These are phyloP conservation scores for Reutealis trisperma DNA, from an alignment of 345 rosid species.

Conservation along the genomic window DNA sequence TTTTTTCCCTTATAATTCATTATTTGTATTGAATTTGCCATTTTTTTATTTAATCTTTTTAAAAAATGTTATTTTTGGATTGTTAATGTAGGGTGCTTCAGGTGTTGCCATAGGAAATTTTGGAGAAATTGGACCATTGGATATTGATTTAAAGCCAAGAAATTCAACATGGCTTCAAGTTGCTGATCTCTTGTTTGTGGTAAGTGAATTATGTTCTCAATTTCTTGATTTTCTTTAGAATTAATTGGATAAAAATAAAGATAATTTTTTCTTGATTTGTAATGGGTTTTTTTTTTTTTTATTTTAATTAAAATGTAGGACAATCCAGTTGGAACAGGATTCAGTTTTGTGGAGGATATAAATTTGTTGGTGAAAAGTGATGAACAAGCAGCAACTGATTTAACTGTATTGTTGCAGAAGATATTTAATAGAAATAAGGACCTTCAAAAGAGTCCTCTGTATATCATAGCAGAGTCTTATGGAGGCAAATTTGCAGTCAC, in stretches of 20 bases:
- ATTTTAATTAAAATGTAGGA: constrained; percentile 41
- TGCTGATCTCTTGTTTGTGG: constrained; percentile 88
- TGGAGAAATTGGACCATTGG: constrained; percentile 70
- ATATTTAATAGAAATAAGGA: constrained; percentile 47
- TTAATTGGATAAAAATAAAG: background rate
- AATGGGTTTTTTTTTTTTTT: background rate
- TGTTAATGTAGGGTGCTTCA: constrained; percentile 62
- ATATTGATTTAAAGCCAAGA: constrained; percentile 52
- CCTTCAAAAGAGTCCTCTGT: constrained; percentile 68
- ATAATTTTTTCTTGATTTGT: background rate
- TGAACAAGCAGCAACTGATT: constrained; percentile 72
- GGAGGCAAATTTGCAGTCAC: constrained; percentile 90
- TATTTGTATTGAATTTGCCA: background rate
- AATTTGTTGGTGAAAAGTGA: constrained; percentile 64
- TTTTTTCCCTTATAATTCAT: background rate
- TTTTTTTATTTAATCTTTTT: background rate
- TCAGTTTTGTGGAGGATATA: constrained; percentile 63
- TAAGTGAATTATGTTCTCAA: constrained; percentile 1
- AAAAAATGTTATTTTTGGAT: background rate
- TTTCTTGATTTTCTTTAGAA: background rate
- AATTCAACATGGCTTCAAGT: constrained; percentile 71
- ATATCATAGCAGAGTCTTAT: constrained; percentile 84
- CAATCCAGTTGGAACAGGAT: constrained; percentile 82
- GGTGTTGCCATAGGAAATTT: constrained; percentile 81
- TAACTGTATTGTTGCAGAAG: constrained; percentile 55